Percentiles rank a stretch among this genome's conserved stretches.
Evolutionary conservation across 1,139 yeast species (phyloP).

Genomic region (Zhuliangozyma blackwelliae): DNA sequence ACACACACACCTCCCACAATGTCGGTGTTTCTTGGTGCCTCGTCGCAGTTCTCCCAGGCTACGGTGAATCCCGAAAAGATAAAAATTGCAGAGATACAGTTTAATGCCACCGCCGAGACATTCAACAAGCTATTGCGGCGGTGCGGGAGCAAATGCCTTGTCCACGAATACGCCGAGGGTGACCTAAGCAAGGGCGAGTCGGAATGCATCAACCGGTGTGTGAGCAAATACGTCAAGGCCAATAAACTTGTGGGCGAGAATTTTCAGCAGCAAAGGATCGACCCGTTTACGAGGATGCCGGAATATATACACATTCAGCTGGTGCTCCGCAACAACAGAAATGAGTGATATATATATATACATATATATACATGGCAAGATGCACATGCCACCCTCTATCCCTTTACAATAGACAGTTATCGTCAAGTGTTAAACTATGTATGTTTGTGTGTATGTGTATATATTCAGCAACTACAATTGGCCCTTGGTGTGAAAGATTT

Average conservation of each 20-base stretch:
- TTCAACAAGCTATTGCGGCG: slow-evolving; percentile 55
- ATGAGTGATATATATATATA: too few relatives aligned
- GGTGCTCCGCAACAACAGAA: too few relatives aligned
- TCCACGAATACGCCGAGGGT: slow-evolving; percentile 69
- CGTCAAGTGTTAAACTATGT: too few relatives aligned
- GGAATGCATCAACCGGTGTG: slow-evolving; percentile 75
- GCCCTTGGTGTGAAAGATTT: slow-evolving; percentile 76
- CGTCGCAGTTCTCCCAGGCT: slow-evolving; percentile 39
- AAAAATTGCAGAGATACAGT: slow-evolving; percentile 70
- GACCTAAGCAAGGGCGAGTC: slow-evolving; percentile 77
- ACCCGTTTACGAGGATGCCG: slow-evolving; percentile 34
- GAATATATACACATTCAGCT: slow-evolving; percentile 30
- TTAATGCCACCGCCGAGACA: slow-evolving; percentile 65
- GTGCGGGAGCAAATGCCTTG: slow-evolving; percentile 71
- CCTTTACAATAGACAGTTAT: too few relatives aligned
- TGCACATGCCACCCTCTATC: too few relatives aligned
- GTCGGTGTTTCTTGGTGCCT: slow-evolving; percentile 58
- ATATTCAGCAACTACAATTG: too few relatives aligned
- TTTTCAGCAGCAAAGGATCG: slow-evolving; percentile 27
- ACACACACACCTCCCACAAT: slow-evolving; percentile 22
- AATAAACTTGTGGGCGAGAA: slow-evolving; percentile 56
- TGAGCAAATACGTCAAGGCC: slow-evolving; percentile 64
- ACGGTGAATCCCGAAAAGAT: slow-evolving; percentile 64
- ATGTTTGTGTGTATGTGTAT: too few relatives aligned
- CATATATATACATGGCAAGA: too few relatives aligned